These are phyloP conservation scores for Rhizopus stolonifer DNA, from an alignment of 371 early-diverging fungal species.

Conservation along the genomic window DNA sequence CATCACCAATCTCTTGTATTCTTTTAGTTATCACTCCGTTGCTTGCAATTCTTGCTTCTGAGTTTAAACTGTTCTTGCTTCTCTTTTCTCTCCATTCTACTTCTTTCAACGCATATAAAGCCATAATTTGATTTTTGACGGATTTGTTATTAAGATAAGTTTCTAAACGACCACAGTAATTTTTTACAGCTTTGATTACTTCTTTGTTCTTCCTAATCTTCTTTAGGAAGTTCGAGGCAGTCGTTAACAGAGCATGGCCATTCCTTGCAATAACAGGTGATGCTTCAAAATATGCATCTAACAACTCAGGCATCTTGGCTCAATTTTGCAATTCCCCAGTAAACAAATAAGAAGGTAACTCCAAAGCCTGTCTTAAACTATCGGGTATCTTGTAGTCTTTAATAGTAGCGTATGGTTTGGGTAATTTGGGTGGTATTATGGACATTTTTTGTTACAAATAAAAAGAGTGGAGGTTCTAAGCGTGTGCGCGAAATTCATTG, in stretches of 20 bases:
- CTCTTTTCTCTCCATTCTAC: constrained; percentile 5
- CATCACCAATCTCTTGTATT: constrained; percentile 1
- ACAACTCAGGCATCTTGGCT: constrained; percentile 8
- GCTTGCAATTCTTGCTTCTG: constrained; percentile 5
- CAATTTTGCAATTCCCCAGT: constrained; percentile 12
- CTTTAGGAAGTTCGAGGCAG: constrained; percentile 4
- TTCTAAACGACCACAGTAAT: constrained; percentile 6
- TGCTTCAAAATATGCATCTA: constrained; percentile 11
- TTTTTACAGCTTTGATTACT: constrained; percentile 6
- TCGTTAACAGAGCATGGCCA: constrained; percentile 6
- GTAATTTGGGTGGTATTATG: constrained; percentile 1
- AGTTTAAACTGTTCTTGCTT: neutral
- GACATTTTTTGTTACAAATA: too few species aligned
- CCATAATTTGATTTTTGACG: constrained; percentile 4
- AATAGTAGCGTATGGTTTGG: constrained; percentile 7
- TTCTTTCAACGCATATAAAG: neutral
- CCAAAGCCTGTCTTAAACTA: constrained; percentile 10
- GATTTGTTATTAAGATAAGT: constrained; percentile 8
- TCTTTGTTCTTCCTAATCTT: constrained; percentile 7
- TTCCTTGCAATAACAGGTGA: constrained; percentile 7
- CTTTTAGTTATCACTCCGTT: constrained; percentile 3
- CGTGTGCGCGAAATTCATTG: too few species aligned
- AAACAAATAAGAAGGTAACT: constrained; percentile 11
- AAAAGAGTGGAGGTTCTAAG: too few species aligned
- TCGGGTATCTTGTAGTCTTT: constrained; percentile 1